Evolutionary conservation across 345 rosid species (phyloP).

Genomic region (Heritiera fomes): DNA sequence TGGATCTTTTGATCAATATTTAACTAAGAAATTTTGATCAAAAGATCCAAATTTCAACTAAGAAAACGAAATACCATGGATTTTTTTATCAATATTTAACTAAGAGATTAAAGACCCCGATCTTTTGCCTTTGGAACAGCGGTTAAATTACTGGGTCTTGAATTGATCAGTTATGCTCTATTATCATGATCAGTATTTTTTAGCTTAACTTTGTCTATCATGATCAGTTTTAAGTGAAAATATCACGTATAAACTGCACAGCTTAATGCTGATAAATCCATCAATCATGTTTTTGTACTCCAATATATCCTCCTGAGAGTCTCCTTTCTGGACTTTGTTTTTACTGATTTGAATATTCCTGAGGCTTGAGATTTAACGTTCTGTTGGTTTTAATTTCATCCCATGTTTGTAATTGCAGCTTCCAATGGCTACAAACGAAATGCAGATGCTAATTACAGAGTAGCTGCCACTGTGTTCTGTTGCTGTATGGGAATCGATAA

Average conservation of each 20-base stretch:
- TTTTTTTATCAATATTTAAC: no score
- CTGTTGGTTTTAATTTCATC: not conserved
- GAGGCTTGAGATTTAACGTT: not conserved
- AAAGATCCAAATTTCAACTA: no score
- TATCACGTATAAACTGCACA: not conserved
- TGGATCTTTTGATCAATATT: no score
- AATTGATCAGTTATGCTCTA: not conserved
- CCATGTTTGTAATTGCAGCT: conserved; percentile 37
- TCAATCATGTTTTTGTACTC: not conserved
- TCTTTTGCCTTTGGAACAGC: not conserved
- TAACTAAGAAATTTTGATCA: no score
- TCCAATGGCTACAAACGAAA: conserved; percentile 36
- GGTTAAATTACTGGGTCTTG: not conserved
- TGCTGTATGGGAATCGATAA: not conserved
- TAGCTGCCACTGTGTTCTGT: conserved; percentile 28
- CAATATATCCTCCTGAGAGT: not conserved
- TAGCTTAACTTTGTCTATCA: not conserved
- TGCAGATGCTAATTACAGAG: conserved; percentile 48
- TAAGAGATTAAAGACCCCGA: no score
- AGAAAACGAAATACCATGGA: no score
- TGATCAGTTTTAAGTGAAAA: not conserved
- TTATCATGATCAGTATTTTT: not conserved
- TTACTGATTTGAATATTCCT: not conserved
- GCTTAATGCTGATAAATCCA: not conserved
- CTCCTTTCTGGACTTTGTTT: not conserved